Evolutionary conservation across 805 yeast genomes (phyloP).

Genomic region (Candida vartiovaarae): DNA sequence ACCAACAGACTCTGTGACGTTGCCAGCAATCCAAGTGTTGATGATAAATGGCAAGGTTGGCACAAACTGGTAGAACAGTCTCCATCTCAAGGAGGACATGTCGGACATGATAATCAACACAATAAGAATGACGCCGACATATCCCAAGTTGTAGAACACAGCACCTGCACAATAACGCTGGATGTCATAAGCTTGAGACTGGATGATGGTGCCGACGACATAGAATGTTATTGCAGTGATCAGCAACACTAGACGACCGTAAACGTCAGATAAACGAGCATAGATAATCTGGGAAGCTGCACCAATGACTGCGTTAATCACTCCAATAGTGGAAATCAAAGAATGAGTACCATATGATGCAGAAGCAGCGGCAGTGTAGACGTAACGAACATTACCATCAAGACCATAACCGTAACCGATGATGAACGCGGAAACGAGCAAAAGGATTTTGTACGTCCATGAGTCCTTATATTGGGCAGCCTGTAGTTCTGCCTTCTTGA

Average conservation of each 20-base stretch:
- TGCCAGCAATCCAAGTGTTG: constrained; percentile 73
- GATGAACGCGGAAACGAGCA: constrained; percentile 39
- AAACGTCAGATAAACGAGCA: constrained; percentile 59
- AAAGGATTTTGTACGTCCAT: constrained; percentile 26
- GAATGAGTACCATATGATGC: constrained; percentile 47
- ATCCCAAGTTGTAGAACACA: constrained; percentile 47
- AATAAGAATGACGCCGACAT: constrained; percentile 54
- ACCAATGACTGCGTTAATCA: constrained; percentile 50
- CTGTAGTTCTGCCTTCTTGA: constrained; percentile 43
- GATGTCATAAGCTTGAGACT: constrained; percentile 52
- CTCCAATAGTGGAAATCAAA: constrained; percentile 50
- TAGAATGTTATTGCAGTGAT: constrained; percentile 46
- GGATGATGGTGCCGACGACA: constrained; percentile 55
- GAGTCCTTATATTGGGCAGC: constrained; percentile 34
- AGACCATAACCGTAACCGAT: constrained; percentile 50
- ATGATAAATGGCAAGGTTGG: constrained; percentile 70
- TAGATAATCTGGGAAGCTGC: constrained; percentile 61
- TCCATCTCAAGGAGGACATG: constrained; percentile 62
- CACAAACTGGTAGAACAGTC: constrained; percentile 55
- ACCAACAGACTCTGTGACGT: constrained; percentile 36
- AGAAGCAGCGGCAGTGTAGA: constrained; percentile 50
- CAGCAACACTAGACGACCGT: constrained; percentile 53
- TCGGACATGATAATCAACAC: constrained; percentile 57
- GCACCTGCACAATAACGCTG: constrained; percentile 60
- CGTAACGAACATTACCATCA: constrained; percentile 42